Evolutionary conservation across 176 grass and related monocot species (phyloP).

Genomic region (Dendrocalamus sinicus): DNA sequence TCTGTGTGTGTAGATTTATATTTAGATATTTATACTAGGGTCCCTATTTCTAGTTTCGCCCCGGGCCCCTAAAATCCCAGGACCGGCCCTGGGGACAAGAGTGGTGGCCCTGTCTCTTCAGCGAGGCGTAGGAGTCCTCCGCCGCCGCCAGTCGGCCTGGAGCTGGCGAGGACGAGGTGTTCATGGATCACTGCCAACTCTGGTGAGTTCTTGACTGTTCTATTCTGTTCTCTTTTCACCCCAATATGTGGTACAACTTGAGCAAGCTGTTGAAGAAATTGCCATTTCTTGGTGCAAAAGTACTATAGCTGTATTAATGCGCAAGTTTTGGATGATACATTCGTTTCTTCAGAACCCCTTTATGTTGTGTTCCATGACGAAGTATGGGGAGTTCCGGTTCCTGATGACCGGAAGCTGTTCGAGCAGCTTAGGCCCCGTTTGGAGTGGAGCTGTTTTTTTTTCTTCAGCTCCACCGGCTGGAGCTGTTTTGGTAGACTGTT

Average conservation of each 20-base stretch:
- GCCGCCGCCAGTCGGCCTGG: too few species aligned
- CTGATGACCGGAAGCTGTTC: slow-evolving; percentile 59
- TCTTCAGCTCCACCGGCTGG: too few species aligned
- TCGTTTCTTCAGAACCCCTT: slow-evolving; percentile 44
- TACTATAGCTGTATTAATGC: not conserved
- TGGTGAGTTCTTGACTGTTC: slow-evolving; percentile 22
- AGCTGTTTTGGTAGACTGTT: too few species aligned
- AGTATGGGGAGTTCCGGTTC: slow-evolving; percentile 61
- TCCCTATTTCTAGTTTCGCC: too few species aligned
- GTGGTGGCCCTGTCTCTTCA: not conserved
- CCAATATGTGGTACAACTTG: not conserved
- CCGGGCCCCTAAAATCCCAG: too few species aligned
- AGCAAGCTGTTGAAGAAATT: not conserved
- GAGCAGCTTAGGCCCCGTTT: too few species aligned
- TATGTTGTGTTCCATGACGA: slow-evolving; percentile 64
- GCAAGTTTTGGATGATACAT: not conserved
- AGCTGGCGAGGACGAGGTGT: slow-evolving; percentile 48
- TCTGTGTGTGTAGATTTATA: too few species aligned
- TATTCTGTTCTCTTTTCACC: not conserved
- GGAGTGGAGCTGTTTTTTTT: too few species aligned
- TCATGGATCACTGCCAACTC: slow-evolving; percentile 63
- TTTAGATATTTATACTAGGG: too few species aligned
- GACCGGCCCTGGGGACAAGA: too few species aligned
- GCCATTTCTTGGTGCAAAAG: too few species aligned
- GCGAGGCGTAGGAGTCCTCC: not conserved